A percentile compares a stretch with the other conserved stretches of the same genome.
These are phyloP conservation scores for Triticum monococcum DNA, from an alignment of 176 grass and related monocot species.

Conservation along the genomic window DNA sequence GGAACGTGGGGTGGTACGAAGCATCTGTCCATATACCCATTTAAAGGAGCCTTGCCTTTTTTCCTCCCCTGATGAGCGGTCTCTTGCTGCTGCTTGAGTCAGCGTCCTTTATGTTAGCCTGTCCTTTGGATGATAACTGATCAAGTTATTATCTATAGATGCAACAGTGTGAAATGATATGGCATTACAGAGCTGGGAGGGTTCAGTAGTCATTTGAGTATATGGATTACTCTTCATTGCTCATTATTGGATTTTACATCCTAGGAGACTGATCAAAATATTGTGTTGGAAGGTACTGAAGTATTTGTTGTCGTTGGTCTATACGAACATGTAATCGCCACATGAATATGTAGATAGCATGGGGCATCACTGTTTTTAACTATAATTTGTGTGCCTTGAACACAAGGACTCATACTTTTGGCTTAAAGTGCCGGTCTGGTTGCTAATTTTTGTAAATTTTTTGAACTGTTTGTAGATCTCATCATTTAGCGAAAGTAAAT, in stretches of 20 bases:
- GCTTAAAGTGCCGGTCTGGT: not conserved
- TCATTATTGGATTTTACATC: not conserved
- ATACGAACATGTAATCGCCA: not conserved
- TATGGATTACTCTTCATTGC: not conserved
- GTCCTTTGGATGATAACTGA: not conserved
- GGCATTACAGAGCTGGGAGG: not conserved
- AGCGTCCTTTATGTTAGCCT: not conserved
- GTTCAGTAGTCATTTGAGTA: constrained; percentile 15
- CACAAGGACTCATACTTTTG: not conserved
- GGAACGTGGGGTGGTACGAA: constrained; percentile 34
- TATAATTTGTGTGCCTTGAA: not conserved
- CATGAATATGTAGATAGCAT: not conserved
- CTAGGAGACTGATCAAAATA: not conserved
- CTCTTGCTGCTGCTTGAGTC: constrained; percentile 18
- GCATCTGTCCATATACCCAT: constrained; percentile 9
- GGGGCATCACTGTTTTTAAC: not conserved
- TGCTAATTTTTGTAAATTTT: constrained; percentile 36
- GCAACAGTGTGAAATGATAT: not conserved
- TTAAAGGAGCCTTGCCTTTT: not conserved
- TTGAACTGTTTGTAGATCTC: constrained; percentile 62
- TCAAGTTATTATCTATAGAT: not conserved
- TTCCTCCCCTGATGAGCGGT: not conserved
- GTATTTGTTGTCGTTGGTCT: not conserved
- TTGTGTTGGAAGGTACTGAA: not conserved
- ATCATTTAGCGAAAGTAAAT: constrained; percentile 95